Evolutionary conservation across 2,329 filamentous ascomycete species (phyloP).

Genomic region (Colletotrichum sp.): DNA sequence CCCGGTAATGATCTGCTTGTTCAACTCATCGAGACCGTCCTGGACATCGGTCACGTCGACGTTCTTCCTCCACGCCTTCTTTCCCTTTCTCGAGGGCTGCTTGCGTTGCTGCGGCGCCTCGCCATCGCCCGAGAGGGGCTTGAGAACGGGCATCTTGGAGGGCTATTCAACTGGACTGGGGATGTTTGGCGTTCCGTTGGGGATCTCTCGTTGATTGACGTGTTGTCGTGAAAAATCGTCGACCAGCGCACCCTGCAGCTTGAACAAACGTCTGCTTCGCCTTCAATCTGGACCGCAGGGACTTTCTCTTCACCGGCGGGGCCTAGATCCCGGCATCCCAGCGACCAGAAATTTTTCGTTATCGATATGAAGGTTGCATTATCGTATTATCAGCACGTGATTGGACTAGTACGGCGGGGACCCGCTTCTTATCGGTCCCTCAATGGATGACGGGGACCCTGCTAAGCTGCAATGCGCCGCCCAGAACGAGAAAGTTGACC

Average conservation of each 20-base stretch:
- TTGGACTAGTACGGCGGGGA: not conserved
- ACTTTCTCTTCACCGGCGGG: slow-evolving; percentile 1
- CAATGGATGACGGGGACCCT: slow-evolving; percentile 10
- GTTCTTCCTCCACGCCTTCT: slow-evolving; percentile 99
- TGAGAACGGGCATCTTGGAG: slow-evolving; percentile 58
- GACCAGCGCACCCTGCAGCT: not conserved
- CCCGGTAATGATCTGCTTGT: slow-evolving; percentile 92
- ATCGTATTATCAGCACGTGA: slow-evolving; percentile 11
- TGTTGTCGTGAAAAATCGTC: not conserved
- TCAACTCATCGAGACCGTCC: slow-evolving; percentile 80
- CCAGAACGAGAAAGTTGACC: slow-evolving; percentile 2
- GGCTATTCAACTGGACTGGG: not conserved
- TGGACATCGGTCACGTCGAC: slow-evolving; percentile 90
- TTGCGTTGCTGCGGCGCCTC: slow-evolving; percentile 79
- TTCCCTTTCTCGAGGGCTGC: slow-evolving; percentile 94
- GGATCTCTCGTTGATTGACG: not conserved
- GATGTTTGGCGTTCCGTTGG: not conserved
- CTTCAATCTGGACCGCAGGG: not conserved
- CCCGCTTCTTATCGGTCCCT: not conserved
- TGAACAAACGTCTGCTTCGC: not conserved
- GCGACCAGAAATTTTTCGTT: slow-evolving; percentile 17
- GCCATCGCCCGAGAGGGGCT: slow-evolving; percentile 50
- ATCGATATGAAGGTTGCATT: not conserved
- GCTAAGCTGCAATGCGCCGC: slow-evolving; percentile 7
- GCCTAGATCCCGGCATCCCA: not conserved